These are phyloP conservation scores for Furcasterigmium sp. DNA, from an alignment of 2,329 filamentous ascomycete genomes.

Conservation along the genomic window DNA sequence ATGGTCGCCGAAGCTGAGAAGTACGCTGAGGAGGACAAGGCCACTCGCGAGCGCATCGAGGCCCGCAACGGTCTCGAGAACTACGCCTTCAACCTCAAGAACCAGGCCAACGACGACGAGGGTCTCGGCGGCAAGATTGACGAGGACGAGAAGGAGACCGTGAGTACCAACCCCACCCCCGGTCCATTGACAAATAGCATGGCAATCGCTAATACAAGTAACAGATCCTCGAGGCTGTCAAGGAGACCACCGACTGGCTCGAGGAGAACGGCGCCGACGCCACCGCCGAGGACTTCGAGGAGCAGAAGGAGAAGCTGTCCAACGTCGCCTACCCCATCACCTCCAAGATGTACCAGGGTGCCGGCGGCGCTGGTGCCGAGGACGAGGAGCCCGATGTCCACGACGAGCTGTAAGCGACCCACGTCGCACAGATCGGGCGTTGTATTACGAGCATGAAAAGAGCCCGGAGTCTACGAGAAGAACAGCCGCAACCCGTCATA, in stretches of 20 bases:
- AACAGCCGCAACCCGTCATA: too few species aligned
- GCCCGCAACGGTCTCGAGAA: constrained; percentile 96
- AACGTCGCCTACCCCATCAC: constrained; percentile 98
- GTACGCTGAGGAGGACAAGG: constrained; percentile 99
- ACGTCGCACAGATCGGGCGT: too few species aligned
- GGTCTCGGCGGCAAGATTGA: constrained; percentile 98
- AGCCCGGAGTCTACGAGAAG: too few species aligned
- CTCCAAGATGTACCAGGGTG: constrained; percentile 84
- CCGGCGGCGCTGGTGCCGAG: constrained; percentile 56
- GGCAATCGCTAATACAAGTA: constrained; percentile 21
- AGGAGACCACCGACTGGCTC: constrained; percentile 95
- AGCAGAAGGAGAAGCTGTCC: constrained; percentile 99
- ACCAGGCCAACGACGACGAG: constrained; percentile 95
- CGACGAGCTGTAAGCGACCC: constrained; percentile 69
- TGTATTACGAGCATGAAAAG: too few species aligned
- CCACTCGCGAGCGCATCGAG: constrained; percentile 93
- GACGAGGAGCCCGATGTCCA: constrained; percentile 66
- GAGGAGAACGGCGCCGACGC: constrained; percentile 89
- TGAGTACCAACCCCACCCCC: constrained; percentile 46
- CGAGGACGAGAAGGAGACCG: constrained; percentile 95
- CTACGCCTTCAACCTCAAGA: constrained; percentile 98
- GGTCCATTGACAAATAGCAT: too few species aligned
- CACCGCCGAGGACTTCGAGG: constrained; percentile 90
- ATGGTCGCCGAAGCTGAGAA: constrained; percentile 99
- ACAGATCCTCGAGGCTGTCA: constrained; percentile 85